phyloP scores from a whole-genome alignment of 768 basidiomycete genomes.

The Sporobolomyces roseus region DNA sequence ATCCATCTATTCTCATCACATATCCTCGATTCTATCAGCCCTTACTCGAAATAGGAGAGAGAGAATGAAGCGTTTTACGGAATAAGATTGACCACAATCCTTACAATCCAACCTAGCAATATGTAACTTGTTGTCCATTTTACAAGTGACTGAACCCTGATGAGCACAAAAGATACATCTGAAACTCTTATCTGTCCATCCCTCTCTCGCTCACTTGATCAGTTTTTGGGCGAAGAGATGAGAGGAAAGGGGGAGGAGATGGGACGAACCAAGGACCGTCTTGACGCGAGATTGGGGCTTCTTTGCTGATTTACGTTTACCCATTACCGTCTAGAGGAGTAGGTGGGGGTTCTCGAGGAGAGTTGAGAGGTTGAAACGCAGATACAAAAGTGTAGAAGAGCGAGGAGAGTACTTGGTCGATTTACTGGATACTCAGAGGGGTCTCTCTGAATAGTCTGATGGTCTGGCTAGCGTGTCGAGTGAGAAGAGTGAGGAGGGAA shows the following conservation, averaged over 20 bases:
- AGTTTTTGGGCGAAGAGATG: neutral
- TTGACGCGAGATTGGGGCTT: slow-evolving; percentile 25
- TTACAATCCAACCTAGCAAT: slow-evolving; percentile 43
- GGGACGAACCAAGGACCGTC: slow-evolving; percentile 16
- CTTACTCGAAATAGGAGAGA: too few species aligned
- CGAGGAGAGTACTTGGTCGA: too few species aligned
- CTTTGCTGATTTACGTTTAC: slow-evolving; percentile 34
- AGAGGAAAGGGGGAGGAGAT: neutral
- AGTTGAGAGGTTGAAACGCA: too few species aligned
- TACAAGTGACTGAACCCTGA: slow-evolving; percentile 41
- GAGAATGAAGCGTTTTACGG: neutral
- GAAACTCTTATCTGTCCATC: slow-evolving; percentile 43
- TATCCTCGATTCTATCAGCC: too few species aligned
- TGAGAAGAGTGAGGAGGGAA: too few species aligned
- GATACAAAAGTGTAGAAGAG: too few species aligned
- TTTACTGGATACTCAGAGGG: too few species aligned
- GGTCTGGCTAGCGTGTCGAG: too few species aligned
- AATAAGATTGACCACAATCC: slow-evolving; percentile 40
- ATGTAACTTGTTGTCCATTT: slow-evolving; percentile 40
- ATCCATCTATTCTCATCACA: slow-evolving; percentile 20
- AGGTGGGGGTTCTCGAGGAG: too few species aligned
- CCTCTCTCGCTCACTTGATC: too few species aligned
- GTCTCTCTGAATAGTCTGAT: too few species aligned
- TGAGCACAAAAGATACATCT: slow-evolving; percentile 44
- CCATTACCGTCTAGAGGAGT: too few species aligned